Base-by-base conservation (phyloP, 139 green algal genomes). In the Chlorella sp. region DNA sequence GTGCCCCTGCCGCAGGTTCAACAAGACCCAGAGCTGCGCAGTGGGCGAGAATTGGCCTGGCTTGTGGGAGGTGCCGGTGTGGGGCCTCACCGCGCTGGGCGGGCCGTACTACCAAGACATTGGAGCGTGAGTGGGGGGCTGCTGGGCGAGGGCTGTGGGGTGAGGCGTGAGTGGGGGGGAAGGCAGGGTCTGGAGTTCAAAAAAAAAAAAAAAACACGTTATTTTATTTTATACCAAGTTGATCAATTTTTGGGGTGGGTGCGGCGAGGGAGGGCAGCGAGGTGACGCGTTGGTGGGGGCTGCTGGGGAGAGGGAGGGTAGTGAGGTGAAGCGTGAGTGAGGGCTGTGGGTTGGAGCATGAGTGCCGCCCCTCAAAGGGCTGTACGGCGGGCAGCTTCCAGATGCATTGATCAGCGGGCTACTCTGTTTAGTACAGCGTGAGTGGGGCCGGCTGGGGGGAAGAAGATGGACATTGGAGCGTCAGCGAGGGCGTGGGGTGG, bases 41-140 rank as follows among this genome's bases (percentile, higher is more conserved):
- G 1, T 28, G 18, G 15, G 19, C 32, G 87, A 90, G 40, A 68
- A 30, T 4, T 87, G 80, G 28, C 60, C 81, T 0, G 87, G 87
- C 3, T 21, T 90, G 39, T 90, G 69, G n/a, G 30, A 90, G 87
- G 71, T 90, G 21, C 87, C 87, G 1, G 48, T 90, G 40, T 90
- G 86, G 86, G 15, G 61, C 24, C 86, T 90, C 57, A 42, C 69
- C 0, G 85, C 42, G 12, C 71, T 83, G 71, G 85, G 71, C 0
- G 69, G 71, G 0, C 84, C 84, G 3, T 89, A 60, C 85, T 28
- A 28, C 21, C 5, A 12, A 14, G 64, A 71, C 11, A 12, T 28
- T 15, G 66, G 53, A 32, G 39, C 64, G 30, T 69, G 28, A 69
- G 84, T 36, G 12, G 21, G n/a, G 26, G n/a, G 71, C 79, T 32